These are phyloP conservation scores for Melaleuca alternifolia DNA, from an alignment of 345 rosid genomes.

Conservation along the genomic window DNA sequence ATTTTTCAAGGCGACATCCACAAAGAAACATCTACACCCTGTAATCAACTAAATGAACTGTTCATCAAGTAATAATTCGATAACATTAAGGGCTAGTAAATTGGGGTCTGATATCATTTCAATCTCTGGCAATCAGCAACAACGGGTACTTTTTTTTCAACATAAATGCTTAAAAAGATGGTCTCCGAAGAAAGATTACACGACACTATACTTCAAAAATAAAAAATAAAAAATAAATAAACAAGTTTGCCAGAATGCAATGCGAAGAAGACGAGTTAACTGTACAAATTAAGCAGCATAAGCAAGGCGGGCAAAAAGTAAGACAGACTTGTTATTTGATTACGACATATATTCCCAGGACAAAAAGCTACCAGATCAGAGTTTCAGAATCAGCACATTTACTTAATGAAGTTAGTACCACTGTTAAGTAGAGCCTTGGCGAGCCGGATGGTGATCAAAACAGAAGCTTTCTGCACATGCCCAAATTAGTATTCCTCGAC, in stretches of 20 bases:
- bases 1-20: background rate
- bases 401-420: background rate
- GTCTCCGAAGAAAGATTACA: background rate
- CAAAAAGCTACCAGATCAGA: background rate
- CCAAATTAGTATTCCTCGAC: slow-evolving; percentile 30
- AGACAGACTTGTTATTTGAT: background rate
- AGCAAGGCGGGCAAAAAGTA: background rate
- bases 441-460: slow-evolving; percentile 13
- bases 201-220: background rate
- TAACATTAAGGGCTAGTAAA: background rate
- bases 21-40: background rate
- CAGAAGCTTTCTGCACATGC: slow-evolving; percentile 46
- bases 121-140: background rate
- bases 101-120: background rate
- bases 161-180: background rate
- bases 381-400: background rate
- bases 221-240: background rate
- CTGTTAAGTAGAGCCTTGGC: background rate
- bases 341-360: background rate
- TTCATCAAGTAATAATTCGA: background rate
- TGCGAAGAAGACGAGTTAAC: background rate
- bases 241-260: background rate
- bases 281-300: background rate
- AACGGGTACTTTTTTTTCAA: background rate
- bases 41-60: background rate